These are phyloP conservation scores for Penicillium cataractarum DNA, from an alignment of 495 filamentous ascomycete species.

Conservation along the genomic window DNA sequence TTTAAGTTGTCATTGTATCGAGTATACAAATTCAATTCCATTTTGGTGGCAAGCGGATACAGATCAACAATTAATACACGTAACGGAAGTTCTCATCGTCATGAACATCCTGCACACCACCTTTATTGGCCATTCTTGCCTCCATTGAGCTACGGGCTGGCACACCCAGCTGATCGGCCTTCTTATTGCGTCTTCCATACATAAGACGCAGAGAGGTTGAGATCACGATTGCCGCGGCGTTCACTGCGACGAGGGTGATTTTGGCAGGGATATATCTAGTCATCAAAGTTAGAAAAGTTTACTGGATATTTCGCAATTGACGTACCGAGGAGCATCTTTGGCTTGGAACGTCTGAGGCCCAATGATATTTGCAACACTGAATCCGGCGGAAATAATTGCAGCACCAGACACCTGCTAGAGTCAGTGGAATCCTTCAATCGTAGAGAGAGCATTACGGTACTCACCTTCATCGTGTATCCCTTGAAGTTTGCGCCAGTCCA, in stretches of 20 bases:
- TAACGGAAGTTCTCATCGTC: constrained; percentile 33
- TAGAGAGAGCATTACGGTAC: not conserved
- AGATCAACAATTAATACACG: constrained; percentile 25
- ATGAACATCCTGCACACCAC: constrained; percentile 12
- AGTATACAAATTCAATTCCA: not conserved
- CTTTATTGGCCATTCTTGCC: constrained; percentile 11
- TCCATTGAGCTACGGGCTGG: constrained; percentile 28
- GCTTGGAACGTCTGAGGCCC: constrained; percentile 60
- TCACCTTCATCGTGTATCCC: constrained; percentile 50
- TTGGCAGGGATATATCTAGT: constrained; percentile 57
- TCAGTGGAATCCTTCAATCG: not conserved
- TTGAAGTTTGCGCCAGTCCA: constrained; percentile 49
- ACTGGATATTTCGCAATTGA: not conserved
- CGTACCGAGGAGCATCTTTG: constrained; percentile 49
- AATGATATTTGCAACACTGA: constrained; percentile 61
- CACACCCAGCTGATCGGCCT: constrained; percentile 22
- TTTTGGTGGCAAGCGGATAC: not conserved
- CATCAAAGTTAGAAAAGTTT: not conserved
- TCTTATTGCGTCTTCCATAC: constrained; percentile 38
- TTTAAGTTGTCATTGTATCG: not conserved
- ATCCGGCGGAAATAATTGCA: constrained; percentile 47
- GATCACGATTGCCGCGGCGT: constrained; percentile 45
- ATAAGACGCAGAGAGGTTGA: constrained; percentile 41
- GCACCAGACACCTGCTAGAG: constrained; percentile 25
- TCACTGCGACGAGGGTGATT: constrained; percentile 56